These are phyloP conservation scores for Neonectria ditissima DNA, from an alignment of 2,329 filamentous ascomycete genomes.

Conservation along the genomic window DNA sequence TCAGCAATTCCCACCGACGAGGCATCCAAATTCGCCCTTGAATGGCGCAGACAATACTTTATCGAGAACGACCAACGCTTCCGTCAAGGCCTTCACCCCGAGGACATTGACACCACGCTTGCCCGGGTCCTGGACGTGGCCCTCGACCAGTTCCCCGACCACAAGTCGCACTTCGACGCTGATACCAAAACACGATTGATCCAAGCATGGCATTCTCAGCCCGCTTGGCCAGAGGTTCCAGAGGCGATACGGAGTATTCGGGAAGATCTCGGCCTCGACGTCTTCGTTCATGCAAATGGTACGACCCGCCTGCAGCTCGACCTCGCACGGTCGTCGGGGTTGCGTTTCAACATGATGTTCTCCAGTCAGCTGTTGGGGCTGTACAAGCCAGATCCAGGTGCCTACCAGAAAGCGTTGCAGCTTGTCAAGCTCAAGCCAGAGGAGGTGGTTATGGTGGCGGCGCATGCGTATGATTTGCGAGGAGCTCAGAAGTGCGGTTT, in stretches of 20 bases:
- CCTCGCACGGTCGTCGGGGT: constrained; percentile 58
- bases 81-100: constrained; percentile 45
- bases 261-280: constrained; percentile 51
- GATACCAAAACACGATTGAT: constrained; percentile 44
- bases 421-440: constrained; percentile 58
- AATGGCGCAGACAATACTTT: constrained; percentile 65
- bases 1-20: constrained; percentile 44
- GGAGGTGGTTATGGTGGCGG: constrained; percentile 65
- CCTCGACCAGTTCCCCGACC: constrained; percentile 34
- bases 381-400: constrained; percentile 61
- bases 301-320: constrained; percentile 67
- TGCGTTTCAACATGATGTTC: constrained; percentile 64
- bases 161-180: constrained; percentile 29
- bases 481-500: constrained; percentile 62
- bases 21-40: constrained; percentile 57
- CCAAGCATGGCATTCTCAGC: constrained; percentile 60
- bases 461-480: constrained; percentile 65
- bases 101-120: constrained; percentile 66
- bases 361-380: constrained; percentile 63
- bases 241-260: constrained; percentile 55
- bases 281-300: constrained; percentile 66
- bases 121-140: constrained; percentile 53
- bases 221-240: constrained; percentile 63
- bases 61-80: constrained; percentile 56
- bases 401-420: constrained; percentile 59